A percentile compares a stretch with the other conserved stretches of the same genome.
Evolutionary conservation across 345 rosid genomes (phyloP).

Genomic region (Syzygium grande): DNA sequence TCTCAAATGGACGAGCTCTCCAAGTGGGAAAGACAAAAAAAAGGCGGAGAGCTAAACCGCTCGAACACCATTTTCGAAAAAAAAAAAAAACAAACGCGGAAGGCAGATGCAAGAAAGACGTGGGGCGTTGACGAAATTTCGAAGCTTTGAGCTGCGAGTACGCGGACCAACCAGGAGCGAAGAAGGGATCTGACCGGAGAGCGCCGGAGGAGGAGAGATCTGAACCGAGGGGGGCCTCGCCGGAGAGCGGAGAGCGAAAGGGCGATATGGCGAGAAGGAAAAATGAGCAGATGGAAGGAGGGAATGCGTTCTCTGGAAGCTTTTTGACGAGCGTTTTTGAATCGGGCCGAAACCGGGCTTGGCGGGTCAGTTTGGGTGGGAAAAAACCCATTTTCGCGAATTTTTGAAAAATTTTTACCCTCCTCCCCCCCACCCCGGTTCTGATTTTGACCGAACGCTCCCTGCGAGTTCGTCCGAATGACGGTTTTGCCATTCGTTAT

Average conservation of each 20-base stretch:
- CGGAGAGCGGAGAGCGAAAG: not conserved
- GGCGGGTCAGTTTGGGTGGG: conserved; percentile 1
- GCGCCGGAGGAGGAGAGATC: not conserved
- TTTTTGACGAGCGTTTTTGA: not conserved
- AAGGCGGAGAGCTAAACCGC: not conserved
- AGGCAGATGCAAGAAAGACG: not conserved
- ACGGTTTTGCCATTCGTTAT: not conserved
- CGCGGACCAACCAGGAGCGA: not conserved
- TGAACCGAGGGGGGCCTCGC: not conserved
- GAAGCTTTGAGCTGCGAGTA: not conserved
- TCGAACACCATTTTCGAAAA: not conserved
- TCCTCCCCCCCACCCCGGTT: not conserved
- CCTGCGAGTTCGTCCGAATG: not conserved
- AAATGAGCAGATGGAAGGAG: not conserved
- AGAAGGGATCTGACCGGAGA: not conserved
- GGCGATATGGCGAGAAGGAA: not conserved
- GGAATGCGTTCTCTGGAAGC: not conserved
- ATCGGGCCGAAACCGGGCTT: not conserved
- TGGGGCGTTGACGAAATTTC: not conserved
- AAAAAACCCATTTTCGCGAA: not conserved
- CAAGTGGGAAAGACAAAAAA: not conserved
- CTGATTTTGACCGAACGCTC: not conserved
- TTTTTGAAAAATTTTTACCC: not conserved
- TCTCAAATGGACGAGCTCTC: not conserved
- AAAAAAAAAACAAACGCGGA: not conserved